Base-by-base conservation (phyloP, 306 rosid genomes). In the Cicer yamashitae region DNA sequence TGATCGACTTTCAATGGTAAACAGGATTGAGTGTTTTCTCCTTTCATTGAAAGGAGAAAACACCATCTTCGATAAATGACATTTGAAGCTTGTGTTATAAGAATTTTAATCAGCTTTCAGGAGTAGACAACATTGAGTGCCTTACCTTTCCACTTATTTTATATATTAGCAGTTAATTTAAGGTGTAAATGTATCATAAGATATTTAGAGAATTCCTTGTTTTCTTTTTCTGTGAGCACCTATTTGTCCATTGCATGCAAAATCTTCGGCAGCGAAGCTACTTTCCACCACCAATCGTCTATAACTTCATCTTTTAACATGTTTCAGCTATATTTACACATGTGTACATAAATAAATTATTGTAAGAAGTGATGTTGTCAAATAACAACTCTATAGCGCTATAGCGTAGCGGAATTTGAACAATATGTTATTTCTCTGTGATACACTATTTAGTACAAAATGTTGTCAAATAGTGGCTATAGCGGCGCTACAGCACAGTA, bases 181-280 rank as follows among this genome's bases (percentile, higher is more conserved):
- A 47, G 7, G 15, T 47, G 14, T 13, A 48, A 13, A 48, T 48
- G 53, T 48, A 11, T 48, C 53, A 48, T 4, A 48, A 48, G 17
- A 48, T 10, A 3, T 47, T 12, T 47, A 3, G 7, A 47, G 5
- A 40, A 6, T 40, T 40, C 44, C 7, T 3, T 47, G 11, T 47
- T 12, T 47, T 47, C 53, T 47, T 47, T 12, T 47, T 47, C 53
- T 12, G 1, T 12, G 67, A 46, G 62, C 47, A 37, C 62, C 22
- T 57, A 51, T 53, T 53, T 71, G 20, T 45, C 56, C 43, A 57
- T 10, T 56, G 77, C 68, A 56, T 71, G 52, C 76, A 56, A 71
- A 53, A 57, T 22, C 52, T 12, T 72, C 56, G 12, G 44, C 43
- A 34, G 60, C 48, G 22, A 9, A 67, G 18, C 41, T 67, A 6